phyloP scores from a whole-genome alignment of 352 stramenopile genomes.

The Phytopythium ostracodes region DNA sequence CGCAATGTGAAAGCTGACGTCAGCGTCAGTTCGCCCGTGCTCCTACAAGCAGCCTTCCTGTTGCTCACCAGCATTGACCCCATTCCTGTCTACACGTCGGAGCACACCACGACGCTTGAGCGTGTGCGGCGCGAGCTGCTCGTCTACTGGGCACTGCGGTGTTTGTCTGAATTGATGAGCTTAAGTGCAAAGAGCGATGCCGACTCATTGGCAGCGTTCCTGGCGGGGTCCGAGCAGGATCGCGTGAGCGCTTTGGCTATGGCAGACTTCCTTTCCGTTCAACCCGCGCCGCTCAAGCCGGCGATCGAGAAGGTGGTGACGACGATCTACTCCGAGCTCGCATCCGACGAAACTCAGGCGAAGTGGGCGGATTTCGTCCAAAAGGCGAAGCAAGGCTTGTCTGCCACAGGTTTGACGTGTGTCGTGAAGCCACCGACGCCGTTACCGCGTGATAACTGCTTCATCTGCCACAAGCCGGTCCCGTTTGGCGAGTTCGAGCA shows the following conservation, averaged over 20 bases:
- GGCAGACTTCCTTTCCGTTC: slow-evolving; percentile 76
- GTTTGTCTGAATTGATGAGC: slow-evolving; percentile 41
- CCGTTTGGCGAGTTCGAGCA: slow-evolving; percentile 63
- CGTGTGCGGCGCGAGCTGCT: slow-evolving; percentile 41
- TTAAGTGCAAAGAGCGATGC: slow-evolving; percentile 26
- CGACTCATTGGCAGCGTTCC: slow-evolving; percentile 19
- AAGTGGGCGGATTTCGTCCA: slow-evolving; percentile 36
- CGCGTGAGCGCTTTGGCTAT: slow-evolving; percentile 63
- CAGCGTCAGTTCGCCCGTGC: slow-evolving; percentile 23
- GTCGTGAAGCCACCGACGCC: slow-evolving; percentile 17
- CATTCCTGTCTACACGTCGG: slow-evolving; percentile 34
- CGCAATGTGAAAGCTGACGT: slow-evolving; percentile 6
- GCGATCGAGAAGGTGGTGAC: slow-evolving; percentile 40
- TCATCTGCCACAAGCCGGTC: slow-evolving; percentile 60
- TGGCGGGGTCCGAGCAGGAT: slow-evolving; percentile 23
- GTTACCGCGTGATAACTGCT: slow-evolving; percentile 54
- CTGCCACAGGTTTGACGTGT: not conserved
- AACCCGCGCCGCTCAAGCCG: slow-evolving; percentile 26
- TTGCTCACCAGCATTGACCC: slow-evolving; percentile 54
- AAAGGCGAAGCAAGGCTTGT: slow-evolving; percentile 14
- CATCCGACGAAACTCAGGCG: slow-evolving; percentile 34
- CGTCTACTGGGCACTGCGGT: slow-evolving; percentile 62
- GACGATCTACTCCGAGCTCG: slow-evolving; percentile 57
- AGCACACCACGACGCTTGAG: slow-evolving; percentile 33
- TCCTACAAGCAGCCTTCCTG: slow-evolving; percentile 57